These are phyloP conservation scores for Elsinoe fawcettii DNA, from an alignment of 2,329 filamentous ascomycete genomes.

Conservation along the genomic window DNA sequence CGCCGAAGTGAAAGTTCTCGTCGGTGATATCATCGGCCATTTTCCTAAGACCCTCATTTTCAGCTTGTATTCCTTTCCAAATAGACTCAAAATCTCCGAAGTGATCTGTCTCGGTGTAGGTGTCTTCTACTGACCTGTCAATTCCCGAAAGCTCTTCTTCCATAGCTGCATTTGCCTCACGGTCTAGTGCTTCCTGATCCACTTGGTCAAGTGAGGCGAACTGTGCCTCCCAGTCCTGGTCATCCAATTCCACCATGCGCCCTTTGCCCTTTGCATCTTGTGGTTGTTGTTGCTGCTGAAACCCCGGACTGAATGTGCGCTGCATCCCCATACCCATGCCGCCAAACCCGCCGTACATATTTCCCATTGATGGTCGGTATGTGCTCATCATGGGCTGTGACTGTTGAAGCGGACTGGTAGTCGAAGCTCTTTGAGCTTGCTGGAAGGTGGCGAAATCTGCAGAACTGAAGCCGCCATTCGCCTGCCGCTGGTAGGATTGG, in stretches of 20 bases:
- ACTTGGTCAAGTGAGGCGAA: constrained; percentile 79
- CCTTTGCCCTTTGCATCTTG: constrained; percentile 75
- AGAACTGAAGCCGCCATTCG: constrained; percentile 55
- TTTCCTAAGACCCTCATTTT: constrained; percentile 60
- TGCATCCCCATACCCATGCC: constrained; percentile 49
- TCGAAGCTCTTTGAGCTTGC: constrained; percentile 38
- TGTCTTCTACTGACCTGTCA: constrained; percentile 61
- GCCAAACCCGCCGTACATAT: constrained; percentile 43
- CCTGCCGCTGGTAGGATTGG: constrained; percentile 54
- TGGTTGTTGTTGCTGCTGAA: constrained; percentile 38
- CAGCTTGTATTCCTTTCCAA: constrained; percentile 74
- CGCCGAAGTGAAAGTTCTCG: constrained; percentile 56
- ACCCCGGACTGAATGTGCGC: constrained; percentile 25
- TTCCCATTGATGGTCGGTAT: constrained; percentile 56
- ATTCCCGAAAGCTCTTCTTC: constrained; percentile 83
- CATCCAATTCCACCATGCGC: constrained; percentile 80
- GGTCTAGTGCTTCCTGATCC: constrained; percentile 49
- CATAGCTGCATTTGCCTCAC: constrained; percentile 63
- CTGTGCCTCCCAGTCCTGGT: constrained; percentile 90
- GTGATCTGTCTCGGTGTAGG: constrained; percentile 57
- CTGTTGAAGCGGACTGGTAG: constrained; percentile 15
- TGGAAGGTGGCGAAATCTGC: constrained; percentile 86
- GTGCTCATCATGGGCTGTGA: constrained; percentile 36
- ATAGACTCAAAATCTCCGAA: constrained; percentile 86
- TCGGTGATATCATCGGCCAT: constrained; percentile 60